Base-by-base conservation (phyloP, 257 asterid genomes). In the Echites panduratus region DNA sequence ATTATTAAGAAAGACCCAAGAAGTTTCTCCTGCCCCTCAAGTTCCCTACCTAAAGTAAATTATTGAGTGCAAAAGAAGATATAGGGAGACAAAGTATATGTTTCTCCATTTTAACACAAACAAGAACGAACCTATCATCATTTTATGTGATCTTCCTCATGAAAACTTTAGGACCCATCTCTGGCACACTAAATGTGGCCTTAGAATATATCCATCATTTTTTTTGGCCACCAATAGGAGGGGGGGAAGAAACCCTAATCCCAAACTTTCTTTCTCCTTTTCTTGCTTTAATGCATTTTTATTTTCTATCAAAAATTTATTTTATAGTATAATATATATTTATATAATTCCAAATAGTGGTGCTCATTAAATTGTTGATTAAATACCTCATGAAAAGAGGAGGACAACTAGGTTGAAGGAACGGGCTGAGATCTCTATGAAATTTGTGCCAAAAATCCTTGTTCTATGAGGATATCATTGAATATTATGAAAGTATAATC, bases 361-460 rank as follows among this genome's bases (percentile, higher is more conserved):
- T 61, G 4, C 40, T 45, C 56, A 17, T 66, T 38, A n/a, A 8
- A 38, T 38, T 10, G 11, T 38, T 64, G 49, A 7, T 38, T 35
- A n/a, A 66, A 24, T 65, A 22, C 4, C 50, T 64, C 53, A 35
- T 48, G 38, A 49, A 63, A 49, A 26, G 47, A 9, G 14, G 49
- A 70, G 66, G 57, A 65, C 77, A 65, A 53, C 17, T 48, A 29
- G 50, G 63, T 63, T 73, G 27, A 40, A 73, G 26, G 9, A 20
- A 22, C 27, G n/a, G 77, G 77, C 77, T 74, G 77, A 74, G 77
- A 65, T 74, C 68, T 66, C 77, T 47, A 74, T 48, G 66, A 35
- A 12, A 49, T 35, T 57, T 63, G 43, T 49, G 56, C 71, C 71
- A 47, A 64, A 66, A 73, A 35, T 58, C 71, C 57, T 73, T 68